phyloP scores from a whole-genome alignment of 2,329 filamentous ascomycete species.

The Cadophora luteo-olivacea region DNA sequence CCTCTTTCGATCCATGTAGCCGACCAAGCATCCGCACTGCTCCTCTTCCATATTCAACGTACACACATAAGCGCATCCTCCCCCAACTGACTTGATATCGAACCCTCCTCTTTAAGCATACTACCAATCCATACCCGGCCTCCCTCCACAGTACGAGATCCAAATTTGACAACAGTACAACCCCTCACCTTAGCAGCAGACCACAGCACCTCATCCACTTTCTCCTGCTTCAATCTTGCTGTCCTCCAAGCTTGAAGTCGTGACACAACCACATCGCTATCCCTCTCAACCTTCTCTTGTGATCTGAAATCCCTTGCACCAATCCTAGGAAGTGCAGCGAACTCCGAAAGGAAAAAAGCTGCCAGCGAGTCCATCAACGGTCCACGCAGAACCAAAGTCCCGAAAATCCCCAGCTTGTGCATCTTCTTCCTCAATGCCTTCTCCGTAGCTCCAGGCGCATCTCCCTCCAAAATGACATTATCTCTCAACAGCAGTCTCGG shows the following conservation, averaged over 20 bases:
- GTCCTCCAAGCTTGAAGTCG: conserved; percentile 60
- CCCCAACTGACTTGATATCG: conserved; percentile 74
- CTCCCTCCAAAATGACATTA: conserved; percentile 75
- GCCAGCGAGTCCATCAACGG: conserved; percentile 70
- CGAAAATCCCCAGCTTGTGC: conserved; percentile 78
- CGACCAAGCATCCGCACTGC: not conserved
- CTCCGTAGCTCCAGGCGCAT: conserved; percentile 50
- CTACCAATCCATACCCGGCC: conserved; percentile 79
- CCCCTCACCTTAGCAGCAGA: conserved; percentile 81
- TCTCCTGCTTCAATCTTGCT: conserved; percentile 64
- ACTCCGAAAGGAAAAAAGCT: conserved; percentile 80
- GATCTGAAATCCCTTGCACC: conserved; percentile 79
- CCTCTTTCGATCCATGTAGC: not conserved
- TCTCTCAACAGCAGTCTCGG: conserved; percentile 81
- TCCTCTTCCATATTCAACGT: conserved; percentile 47
- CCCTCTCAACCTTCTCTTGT: conserved; percentile 55
- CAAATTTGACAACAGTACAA: conserved; percentile 92
- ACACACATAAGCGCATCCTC: conserved; percentile 82
- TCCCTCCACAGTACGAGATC: conserved; percentile 80
- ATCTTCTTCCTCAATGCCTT: conserved; percentile 64
- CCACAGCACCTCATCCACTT: conserved; percentile 71
- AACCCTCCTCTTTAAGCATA: conserved; percentile 79
- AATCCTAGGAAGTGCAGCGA: conserved; percentile 78
- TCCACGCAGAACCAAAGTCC: conserved; percentile 84
- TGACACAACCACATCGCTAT: conserved; percentile 47